These are phyloP conservation scores for Verticillium isaacii DNA, from an alignment of 2,329 filamentous ascomycete species.

Conservation along the genomic window DNA sequence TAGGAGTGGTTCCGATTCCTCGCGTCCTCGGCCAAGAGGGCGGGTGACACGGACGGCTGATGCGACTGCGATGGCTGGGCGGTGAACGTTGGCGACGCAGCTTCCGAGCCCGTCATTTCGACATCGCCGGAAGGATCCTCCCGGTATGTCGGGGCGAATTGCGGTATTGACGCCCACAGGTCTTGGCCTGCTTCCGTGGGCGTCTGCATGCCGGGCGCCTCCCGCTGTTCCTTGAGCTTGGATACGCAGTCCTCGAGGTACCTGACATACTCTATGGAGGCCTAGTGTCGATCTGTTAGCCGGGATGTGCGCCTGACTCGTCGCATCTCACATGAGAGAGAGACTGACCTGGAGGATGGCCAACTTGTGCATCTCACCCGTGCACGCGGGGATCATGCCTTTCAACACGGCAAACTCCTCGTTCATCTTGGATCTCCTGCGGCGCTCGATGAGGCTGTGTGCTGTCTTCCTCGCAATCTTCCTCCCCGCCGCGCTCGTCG, in stretches of 20 bases:
- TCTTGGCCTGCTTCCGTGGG: conserved; percentile 11
- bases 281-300: conserved; percentile 45
- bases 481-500: conserved; percentile 78
- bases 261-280: conserved; percentile 91
- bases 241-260: conserved; percentile 87
- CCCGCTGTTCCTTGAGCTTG: conserved; percentile 64
- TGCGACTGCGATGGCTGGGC: conserved; percentile 24
- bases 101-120: conserved; percentile 56
- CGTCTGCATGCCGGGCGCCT: conserved; percentile 13
- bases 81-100: conserved; percentile 41
- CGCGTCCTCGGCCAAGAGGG: conserved; percentile 40
- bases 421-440: conserved; percentile 95
- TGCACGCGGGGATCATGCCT: conserved; percentile 91
- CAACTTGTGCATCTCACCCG: conserved; percentile 97
- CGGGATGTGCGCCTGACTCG: neutral
- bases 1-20: conserved; percentile 45
- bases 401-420: conserved; percentile 94
- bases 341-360: conserved; percentile 84
- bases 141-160: conserved; percentile 30
- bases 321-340: conserved; percentile 18
- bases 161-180: conserved; percentile 18
- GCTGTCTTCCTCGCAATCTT: conserved; percentile 96
- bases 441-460: conserved; percentile 88
- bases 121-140: conserved; percentile 41
- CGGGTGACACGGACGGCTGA: conserved; percentile 49